Evolutionary conservation across 2,329 filamentous ascomycete species (phyloP).

Genomic region (Diaporthe sp.): DNA sequence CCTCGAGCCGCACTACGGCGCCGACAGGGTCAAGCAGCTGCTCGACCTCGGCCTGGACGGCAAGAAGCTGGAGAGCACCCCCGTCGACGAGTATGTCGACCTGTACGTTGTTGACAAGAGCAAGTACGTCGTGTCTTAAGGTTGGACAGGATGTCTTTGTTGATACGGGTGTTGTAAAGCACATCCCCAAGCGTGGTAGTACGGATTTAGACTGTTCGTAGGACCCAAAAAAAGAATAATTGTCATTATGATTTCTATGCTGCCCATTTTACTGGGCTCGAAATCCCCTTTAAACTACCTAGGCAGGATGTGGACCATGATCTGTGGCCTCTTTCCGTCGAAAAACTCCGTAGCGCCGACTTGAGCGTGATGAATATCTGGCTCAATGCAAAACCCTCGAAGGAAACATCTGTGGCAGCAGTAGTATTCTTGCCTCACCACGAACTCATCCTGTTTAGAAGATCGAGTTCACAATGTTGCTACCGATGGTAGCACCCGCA

Average conservation of each 20-base stretch:
- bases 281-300: not conserved
- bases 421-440: not conserved
- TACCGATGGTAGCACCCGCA: slow-evolving; percentile 90
- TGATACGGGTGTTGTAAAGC: not conserved
- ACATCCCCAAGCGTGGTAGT: not conserved
- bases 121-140: slow-evolving; percentile 36
- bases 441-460: slow-evolving; percentile 68
- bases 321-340: not conserved
- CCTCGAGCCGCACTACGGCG: slow-evolving; percentile 84
- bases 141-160: not conserved
- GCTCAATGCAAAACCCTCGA: not conserved
- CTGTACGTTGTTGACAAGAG: slow-evolving; percentile 62
- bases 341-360: slow-evolving; percentile 30
- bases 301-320: slow-evolving; percentile 5
- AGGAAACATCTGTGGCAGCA: not conserved
- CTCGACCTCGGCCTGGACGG: slow-evolving; percentile 83
- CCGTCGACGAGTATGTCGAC: slow-evolving; percentile 95
- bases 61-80: slow-evolving; percentile 81
- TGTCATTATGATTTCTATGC: slow-evolving; percentile 29
- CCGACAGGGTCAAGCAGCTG: slow-evolving; percentile 84
- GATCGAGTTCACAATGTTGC: slow-evolving; percentile 91
- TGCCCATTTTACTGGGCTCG: not conserved
- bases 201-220: not conserved
- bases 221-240: not conserved
- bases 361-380: not conserved